A percentile compares a stretch with the other conserved stretches of the same genome.
Conservation (phyloP, 1,284 basidiomycete species). For the Peniophora sp. region DNA sequence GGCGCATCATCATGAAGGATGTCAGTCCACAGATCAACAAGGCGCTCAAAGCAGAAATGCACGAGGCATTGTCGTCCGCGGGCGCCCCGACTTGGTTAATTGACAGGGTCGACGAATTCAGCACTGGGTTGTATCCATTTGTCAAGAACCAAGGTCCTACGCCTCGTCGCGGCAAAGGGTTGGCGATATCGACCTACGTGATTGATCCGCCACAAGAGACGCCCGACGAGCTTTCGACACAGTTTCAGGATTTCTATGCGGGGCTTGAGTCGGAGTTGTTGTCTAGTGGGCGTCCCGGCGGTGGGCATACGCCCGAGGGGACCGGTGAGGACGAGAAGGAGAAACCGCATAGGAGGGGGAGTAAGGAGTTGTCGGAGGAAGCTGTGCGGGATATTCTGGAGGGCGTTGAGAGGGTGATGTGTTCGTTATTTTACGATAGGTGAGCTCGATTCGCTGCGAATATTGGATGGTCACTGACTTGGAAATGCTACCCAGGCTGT, state of each 20-base stretch:
- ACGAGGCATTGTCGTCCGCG: constrained; percentile 31
- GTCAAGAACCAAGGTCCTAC: constrained; percentile 23
- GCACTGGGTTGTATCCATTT: constrained; percentile 41
- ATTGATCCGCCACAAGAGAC: constrained; percentile 23
- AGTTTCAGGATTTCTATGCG: constrained; percentile 72
- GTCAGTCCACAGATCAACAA: constrained; percentile 53
- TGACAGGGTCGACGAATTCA: constrained; percentile 55
- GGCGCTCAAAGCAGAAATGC: constrained; percentile 51
- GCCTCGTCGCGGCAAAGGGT: background rate
- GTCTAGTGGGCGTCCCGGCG: constrained; percentile 16
- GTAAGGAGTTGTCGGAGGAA: constrained; percentile 25
- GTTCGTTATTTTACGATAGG: constrained; percentile 55
- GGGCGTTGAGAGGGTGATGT: constrained; percentile 62
- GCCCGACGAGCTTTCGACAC: constrained; percentile 46
- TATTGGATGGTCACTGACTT: constrained; percentile 1
- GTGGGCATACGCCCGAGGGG: constrained; percentile 9
- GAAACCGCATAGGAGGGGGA: constrained; percentile 18
- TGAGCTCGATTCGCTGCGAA: constrained; percentile 9
- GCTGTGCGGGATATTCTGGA: constrained; percentile 56
- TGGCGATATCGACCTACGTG: constrained; percentile 6
- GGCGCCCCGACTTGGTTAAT: constrained; percentile 54
- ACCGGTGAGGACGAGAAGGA: constrained; percentile 16
- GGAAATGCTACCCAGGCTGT: constrained; percentile 36
- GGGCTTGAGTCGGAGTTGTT: constrained; percentile 47
- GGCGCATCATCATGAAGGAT: constrained; percentile 44